Conservation (phyloP, 768 basidiomycete species). For the Coprinopsis sp. region DNA sequence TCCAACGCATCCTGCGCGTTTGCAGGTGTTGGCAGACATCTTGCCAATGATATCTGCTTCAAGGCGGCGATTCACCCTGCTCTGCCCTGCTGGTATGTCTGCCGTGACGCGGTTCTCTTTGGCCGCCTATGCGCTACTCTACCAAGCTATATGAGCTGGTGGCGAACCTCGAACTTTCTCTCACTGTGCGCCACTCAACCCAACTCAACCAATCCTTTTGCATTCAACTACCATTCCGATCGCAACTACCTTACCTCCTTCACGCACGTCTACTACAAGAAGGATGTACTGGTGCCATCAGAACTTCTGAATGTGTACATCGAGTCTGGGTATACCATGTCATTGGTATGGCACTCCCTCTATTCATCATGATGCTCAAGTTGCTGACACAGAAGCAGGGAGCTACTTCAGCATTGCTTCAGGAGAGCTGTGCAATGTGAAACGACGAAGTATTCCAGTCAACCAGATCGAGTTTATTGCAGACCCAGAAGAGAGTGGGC, state of each 20-base stretch:
- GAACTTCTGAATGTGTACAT: not conserved
- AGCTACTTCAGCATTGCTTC: not conserved
- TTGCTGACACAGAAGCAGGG: not conserved
- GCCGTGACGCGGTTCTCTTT: not conserved
- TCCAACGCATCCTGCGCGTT: not conserved
- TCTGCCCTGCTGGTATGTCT: not conserved
- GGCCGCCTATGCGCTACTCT: not conserved
- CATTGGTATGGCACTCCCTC: not conserved
- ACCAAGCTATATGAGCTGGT: not conserved
- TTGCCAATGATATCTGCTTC: slow-evolving; percentile 2
- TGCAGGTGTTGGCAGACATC: not conserved
- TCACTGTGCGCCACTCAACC: not conserved
- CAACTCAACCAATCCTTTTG: not conserved
- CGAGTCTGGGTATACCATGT: not conserved
- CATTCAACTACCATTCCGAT: not conserved
- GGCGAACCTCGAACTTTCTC: not conserved
- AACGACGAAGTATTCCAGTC: not conserved
- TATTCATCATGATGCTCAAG: no score
- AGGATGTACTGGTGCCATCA: not conserved
- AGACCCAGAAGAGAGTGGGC: not conserved
- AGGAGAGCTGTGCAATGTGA: not conserved
- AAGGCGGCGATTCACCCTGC: not conserved
- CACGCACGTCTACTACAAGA: slow-evolving; percentile 1
- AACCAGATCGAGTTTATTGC: not conserved
- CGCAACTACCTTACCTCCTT: not conserved